Conservation (phyloP, 1,284 basidiomycete species). For the Golubevia pallescens region DNA sequence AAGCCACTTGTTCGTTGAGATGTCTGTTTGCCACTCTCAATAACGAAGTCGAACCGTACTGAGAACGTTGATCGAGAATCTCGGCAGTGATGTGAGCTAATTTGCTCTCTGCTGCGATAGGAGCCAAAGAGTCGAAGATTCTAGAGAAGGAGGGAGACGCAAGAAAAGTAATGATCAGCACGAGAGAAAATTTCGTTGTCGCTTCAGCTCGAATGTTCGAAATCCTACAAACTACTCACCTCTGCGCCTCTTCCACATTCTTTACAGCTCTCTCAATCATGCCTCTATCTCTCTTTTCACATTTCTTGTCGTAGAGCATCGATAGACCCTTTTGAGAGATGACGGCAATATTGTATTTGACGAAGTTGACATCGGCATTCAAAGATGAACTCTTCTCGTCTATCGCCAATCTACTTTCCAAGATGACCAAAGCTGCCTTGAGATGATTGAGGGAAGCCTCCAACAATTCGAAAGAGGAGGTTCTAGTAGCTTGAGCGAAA, state of each 20-base stretch:
- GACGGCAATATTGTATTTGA: slow-evolving; percentile 57
- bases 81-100: slow-evolving; percentile 53
- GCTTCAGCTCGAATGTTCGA: too few relatives aligned
- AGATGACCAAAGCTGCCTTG: slow-evolving; percentile 19
- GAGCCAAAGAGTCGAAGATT: slow-evolving; percentile 23
- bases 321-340: slow-evolving; percentile 54
- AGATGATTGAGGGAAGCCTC: slow-evolving; percentile 38
- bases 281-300: slow-evolving; percentile 23
- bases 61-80: slow-evolving; percentile 55
- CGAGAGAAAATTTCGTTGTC: not conserved
- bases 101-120: slow-evolving; percentile 36
- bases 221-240: slow-evolving; percentile 33
- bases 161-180: not conserved
- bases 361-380: slow-evolving; percentile 34
- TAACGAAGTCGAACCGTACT: slow-evolving; percentile 49
- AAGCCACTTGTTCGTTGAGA: slow-evolving; percentile 35
- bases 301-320: slow-evolving; percentile 51
- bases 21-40: slow-evolving; percentile 30
- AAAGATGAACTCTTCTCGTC: slow-evolving; percentile 8
- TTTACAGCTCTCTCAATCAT: slow-evolving; percentile 8
- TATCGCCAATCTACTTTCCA: slow-evolving; percentile 7
- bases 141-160: not conserved
- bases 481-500: slow-evolving; percentile 50
- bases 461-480: slow-evolving; percentile 33
- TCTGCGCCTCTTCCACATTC: slow-evolving; percentile 33